Conservation (phyloP, 805 yeast species). For the Lipomyces kockii region DNA sequence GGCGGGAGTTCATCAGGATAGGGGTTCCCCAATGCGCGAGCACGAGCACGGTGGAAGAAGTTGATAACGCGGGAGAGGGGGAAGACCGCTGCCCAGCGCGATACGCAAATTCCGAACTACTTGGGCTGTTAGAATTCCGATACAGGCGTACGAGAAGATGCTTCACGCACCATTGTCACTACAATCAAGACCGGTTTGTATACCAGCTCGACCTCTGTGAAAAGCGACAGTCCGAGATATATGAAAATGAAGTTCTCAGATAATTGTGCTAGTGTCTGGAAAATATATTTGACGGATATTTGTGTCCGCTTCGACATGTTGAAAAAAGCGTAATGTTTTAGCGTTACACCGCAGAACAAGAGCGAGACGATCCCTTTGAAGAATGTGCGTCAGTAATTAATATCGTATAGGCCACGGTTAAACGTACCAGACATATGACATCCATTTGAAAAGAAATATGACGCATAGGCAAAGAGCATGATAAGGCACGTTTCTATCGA, state of each 20-base stretch:
- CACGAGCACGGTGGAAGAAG: conserved; percentile 69
- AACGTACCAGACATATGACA: conserved; percentile 95
- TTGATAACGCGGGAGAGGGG: conserved; percentile 86
- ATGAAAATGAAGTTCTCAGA: conserved; percentile 97
- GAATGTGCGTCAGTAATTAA: not conserved
- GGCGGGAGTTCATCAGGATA: conserved; percentile 89
- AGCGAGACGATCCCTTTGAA: conserved; percentile 53
- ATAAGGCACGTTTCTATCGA: conserved; percentile 95
- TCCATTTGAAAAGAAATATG: conserved; percentile 96
- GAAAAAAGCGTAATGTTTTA: conserved; percentile 95
- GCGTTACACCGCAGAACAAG: conserved; percentile 92
- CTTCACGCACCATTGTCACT: conserved; percentile 60
- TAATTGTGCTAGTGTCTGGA: conserved; percentile 90
- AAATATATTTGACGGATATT: conserved; percentile 91
- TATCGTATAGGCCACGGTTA: too few relatives aligned
- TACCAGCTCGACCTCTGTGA: conserved; percentile 93
- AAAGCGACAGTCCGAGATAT: conserved; percentile 88
- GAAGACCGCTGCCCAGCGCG: conserved; percentile 97
- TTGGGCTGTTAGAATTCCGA: not conserved
- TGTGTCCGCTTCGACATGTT: conserved; percentile 98
- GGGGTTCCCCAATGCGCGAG: conserved; percentile 45
- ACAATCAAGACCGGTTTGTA: conserved; percentile 93
- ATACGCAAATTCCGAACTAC: conserved; percentile 74
- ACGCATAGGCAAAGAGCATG: conserved; percentile 87
- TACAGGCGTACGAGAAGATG: not conserved